These are phyloP conservation scores for Dysphania ambrosioides DNA, from an alignment of 148 eudicot genomes.

Conservation along the genomic window DNA sequence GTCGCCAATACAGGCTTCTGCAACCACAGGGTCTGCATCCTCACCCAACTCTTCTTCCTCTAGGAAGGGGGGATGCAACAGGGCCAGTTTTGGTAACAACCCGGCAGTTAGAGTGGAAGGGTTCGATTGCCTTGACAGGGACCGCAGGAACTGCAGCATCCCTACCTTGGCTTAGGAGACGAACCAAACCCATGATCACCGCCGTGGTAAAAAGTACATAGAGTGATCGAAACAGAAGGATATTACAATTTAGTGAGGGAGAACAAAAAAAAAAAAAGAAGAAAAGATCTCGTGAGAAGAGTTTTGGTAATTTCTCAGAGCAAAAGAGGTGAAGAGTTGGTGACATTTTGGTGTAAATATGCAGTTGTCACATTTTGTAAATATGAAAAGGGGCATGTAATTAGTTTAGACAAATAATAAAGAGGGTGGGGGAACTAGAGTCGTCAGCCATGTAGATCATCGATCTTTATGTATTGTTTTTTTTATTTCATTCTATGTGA, in stretches of 20 bases:
- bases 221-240: slow-evolving; percentile 21
- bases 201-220: slow-evolving; percentile 23
- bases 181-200: background rate
- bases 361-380: slow-evolving; percentile 28
- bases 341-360: slow-evolving; percentile 48
- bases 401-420: slow-evolving; percentile 32
- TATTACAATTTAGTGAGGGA: slow-evolving; percentile 16
- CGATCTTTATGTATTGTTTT: no score
- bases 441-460: background rate
- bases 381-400: slow-evolving; percentile 18
- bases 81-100: slow-evolving; percentile 79
- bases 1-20: slow-evolving; percentile 37
- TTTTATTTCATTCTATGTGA: slow-evolving; percentile 19
- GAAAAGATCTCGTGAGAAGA: slow-evolving; percentile 34
- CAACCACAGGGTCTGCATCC: slow-evolving; percentile 43
- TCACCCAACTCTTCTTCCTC: slow-evolving; percentile 58
- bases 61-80: slow-evolving; percentile 60
- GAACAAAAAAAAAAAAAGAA: background rate
- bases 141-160: slow-evolving; percentile 86
- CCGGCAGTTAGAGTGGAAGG: slow-evolving; percentile 93
- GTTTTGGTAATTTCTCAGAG: slow-evolving; percentile 31
- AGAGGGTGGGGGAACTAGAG: slow-evolving; percentile 13
- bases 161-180: slow-evolving; percentile 67
- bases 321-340: slow-evolving; percentile 17
- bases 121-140: slow-evolving; percentile 93